A percentile compares a stretch with the other conserved stretches of the same genome.
These are phyloP conservation scores for Spraguea lophii DNA, from an alignment of 371 early-diverging fungal species.

Conservation along the genomic window DNA sequence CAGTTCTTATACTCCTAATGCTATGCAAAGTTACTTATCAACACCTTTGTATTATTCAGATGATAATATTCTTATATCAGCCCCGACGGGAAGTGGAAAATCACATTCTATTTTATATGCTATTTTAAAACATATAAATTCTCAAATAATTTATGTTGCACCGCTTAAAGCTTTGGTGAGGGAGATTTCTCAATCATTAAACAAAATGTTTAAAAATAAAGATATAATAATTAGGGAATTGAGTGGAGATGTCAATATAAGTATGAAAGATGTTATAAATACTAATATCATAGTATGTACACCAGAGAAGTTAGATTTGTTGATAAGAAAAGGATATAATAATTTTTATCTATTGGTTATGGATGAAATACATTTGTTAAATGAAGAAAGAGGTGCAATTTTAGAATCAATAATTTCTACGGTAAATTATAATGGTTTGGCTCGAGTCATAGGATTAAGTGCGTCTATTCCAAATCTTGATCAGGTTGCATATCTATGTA, in stretches of 20 bases:
- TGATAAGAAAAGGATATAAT: constrained; percentile 27
- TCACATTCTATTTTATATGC: constrained; percentile 41
- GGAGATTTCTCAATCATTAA: constrained; percentile 31
- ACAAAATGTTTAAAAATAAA: neutral
- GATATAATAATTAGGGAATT: constrained; percentile 31
- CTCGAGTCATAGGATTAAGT: constrained; percentile 55
- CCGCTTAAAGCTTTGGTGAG: constrained; percentile 46
- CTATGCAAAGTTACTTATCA: too few relatives aligned
- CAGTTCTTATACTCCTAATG: too few relatives aligned
- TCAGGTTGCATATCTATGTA: constrained; percentile 48
- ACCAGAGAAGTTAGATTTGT: constrained; percentile 46
- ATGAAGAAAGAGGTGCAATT: constrained; percentile 50
- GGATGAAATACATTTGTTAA: constrained; percentile 55
- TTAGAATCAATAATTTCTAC: constrained; percentile 51
- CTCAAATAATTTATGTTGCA: constrained; percentile 39
- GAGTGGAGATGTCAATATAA: constrained; percentile 40
- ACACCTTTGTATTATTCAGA: too few relatives aligned
- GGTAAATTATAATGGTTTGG: constrained; percentile 43
- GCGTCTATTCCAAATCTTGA: constrained; percentile 65
- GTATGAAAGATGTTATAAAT: constrained; percentile 19
- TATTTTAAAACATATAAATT: constrained; percentile 13
- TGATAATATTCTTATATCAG: constrained; percentile 37
- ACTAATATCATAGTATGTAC: constrained; percentile 40
- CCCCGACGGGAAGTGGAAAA: constrained; percentile 47
- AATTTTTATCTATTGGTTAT: constrained; percentile 44